These are phyloP conservation scores for Mrakia frigida DNA, from an alignment of 768 basidiomycete species.

Conservation along the genomic window DNA sequence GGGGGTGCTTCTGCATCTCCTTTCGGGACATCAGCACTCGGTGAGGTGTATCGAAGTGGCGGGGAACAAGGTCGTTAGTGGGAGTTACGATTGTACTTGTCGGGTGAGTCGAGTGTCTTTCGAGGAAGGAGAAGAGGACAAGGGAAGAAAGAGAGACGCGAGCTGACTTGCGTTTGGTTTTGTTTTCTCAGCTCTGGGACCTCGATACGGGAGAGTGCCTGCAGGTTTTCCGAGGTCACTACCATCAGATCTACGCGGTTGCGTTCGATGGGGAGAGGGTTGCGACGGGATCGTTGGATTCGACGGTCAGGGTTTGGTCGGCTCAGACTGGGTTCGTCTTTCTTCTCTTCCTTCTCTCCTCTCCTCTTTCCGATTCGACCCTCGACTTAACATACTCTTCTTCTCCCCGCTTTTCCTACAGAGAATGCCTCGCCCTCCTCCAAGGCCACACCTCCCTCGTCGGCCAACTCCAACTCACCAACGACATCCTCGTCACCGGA, in stretches of 20 bases:
- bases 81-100: constrained; percentile 86
- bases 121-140: not conserved
- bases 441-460: constrained; percentile 90
- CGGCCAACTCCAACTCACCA: constrained; percentile 75
- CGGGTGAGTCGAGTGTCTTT: constrained; percentile 53
- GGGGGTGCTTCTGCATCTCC: constrained; percentile 52
- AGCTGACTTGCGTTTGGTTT: not conserved
- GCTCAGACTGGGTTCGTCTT: constrained; percentile 68
- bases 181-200: constrained; percentile 66
- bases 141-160: too few relatives aligned
- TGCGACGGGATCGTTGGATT: constrained; percentile 84
- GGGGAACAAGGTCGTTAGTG: constrained; percentile 77
- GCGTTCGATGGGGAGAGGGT: constrained; percentile 80
- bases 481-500: constrained; percentile 67
- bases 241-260: constrained; percentile 82
- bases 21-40: constrained; percentile 71
- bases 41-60: constrained; percentile 85
- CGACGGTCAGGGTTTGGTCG: constrained; percentile 88
- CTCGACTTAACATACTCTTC: not conserved
- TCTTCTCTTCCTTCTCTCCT: not conserved
- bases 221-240: constrained; percentile 73
- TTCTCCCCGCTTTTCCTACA: constrained; percentile 41
- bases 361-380: not conserved
- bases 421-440: constrained; percentile 73
- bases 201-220: constrained; percentile 83